Percentiles rank a stretch among this genome's conserved stretches.
Evolutionary conservation across 805 yeast genomes (phyloP).

Genomic region (Metschnikowia anglica): DNA sequence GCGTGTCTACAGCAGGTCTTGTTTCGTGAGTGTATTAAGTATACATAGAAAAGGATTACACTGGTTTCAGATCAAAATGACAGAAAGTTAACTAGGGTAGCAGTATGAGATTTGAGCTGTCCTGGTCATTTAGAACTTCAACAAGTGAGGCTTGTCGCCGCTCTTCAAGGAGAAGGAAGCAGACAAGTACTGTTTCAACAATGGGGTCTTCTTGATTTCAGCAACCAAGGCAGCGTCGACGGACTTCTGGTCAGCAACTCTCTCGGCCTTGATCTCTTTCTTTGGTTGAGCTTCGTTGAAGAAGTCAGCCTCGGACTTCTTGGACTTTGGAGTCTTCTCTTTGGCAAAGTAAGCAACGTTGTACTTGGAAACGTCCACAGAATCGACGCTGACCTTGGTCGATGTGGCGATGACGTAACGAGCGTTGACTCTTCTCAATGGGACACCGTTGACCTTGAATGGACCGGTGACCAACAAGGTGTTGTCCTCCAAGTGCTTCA

Average conservation of each 20-base stretch:
- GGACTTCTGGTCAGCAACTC: conserved; percentile 93
- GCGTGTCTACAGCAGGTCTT: background rate
- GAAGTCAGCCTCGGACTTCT: conserved; percentile 90
- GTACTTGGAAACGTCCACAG: conserved; percentile 87
- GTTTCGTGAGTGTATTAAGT: conserved; percentile 23
- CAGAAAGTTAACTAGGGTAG: conserved; percentile 2
- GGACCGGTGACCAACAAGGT: conserved; percentile 97
- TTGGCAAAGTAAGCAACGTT: conserved; percentile 94
- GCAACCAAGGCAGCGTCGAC: conserved; percentile 91
- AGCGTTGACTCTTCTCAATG: conserved; percentile 98
- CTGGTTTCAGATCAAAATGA: conserved; percentile 18
- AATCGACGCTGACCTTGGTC: conserved; percentile 77
- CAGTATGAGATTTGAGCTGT: conserved; percentile 1
- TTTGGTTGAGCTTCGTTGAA: conserved; percentile 75
- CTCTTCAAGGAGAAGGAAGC: conserved; percentile 93
- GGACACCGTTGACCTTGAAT: conserved; percentile 99
- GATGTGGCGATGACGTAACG: conserved; percentile 99
- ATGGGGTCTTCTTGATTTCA: conserved; percentile 96
- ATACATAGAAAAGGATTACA: conserved; percentile 19
- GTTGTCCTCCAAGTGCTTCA: conserved; percentile 96
- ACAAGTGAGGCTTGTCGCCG: conserved; percentile 98
- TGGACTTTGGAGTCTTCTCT: conserved; percentile 80
- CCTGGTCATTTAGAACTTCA: conserved; percentile 73
- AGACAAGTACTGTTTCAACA: conserved; percentile 94
- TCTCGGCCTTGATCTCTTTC: conserved; percentile 87